Conservation (phyloP, 2,329 filamentous ascomycete species). For the Chrysoporthe cubensis region DNA sequence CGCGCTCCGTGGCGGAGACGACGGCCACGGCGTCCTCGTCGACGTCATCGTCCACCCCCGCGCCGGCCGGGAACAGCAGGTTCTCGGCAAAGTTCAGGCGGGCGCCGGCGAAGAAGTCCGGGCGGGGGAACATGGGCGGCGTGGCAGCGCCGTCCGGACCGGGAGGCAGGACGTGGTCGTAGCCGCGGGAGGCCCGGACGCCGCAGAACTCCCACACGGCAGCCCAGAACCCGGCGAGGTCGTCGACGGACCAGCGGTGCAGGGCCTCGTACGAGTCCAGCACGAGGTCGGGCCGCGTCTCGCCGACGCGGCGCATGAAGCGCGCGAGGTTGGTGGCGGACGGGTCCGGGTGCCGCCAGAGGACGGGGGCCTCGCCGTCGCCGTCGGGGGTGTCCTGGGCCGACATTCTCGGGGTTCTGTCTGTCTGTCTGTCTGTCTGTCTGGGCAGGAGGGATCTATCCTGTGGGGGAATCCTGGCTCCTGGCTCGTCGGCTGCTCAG, state of each 20-base stretch:
- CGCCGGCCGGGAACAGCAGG: slow-evolving; percentile 75
- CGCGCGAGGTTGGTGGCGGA: slow-evolving; percentile 70
- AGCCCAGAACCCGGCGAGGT: slow-evolving; percentile 79
- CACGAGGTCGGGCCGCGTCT: slow-evolving; percentile 58
- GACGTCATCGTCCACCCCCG: slow-evolving; percentile 59
- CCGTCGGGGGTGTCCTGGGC: slow-evolving; percentile 39
- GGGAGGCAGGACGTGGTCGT: slow-evolving; percentile 55
- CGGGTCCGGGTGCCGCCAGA: slow-evolving; percentile 75
- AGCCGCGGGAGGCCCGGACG: slow-evolving; percentile 69
- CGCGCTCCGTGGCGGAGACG: slow-evolving; percentile 78
- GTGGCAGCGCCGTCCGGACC: background rate
- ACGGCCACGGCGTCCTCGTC: slow-evolving; percentile 69
- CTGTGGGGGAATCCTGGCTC: no score
- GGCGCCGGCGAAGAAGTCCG: slow-evolving; percentile 79
- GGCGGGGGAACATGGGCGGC: slow-evolving; percentile 78
- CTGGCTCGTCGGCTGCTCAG: no score
- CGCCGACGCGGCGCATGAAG: slow-evolving; percentile 72
- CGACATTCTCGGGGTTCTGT: background rate
- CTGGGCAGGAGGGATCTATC: no score
- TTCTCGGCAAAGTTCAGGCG: slow-evolving; percentile 95
- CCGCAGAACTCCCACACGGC: slow-evolving; percentile 84
- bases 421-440: no score
- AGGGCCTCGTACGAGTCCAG: slow-evolving; percentile 74
- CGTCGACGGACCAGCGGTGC: slow-evolving; percentile 81
- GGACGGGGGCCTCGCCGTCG: slow-evolving; percentile 32